Evolutionary conservation across 192 early-diverging fungal genomes (phyloP).

Genomic region (Linderina pennispora): DNA sequence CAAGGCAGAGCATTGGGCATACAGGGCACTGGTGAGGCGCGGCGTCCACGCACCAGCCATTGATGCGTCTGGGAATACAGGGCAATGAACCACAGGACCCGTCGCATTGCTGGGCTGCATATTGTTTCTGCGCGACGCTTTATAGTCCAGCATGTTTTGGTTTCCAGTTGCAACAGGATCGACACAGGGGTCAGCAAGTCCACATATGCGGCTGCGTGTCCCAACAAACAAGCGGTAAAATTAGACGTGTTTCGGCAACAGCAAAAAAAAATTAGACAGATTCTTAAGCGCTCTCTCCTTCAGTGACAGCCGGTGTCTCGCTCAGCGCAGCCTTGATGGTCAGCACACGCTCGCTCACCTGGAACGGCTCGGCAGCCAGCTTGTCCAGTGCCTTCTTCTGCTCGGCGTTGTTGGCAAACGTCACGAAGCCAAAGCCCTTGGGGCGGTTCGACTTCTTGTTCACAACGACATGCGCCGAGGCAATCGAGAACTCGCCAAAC

Average conservation of each 20-base stretch:
- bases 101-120: too few relatives aligned
- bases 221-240: too few relatives aligned
- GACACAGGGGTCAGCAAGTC: too few relatives aligned
- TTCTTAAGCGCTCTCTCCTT: conserved; percentile 1
- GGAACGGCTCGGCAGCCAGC: conserved; percentile 13
- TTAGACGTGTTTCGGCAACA: too few relatives aligned
- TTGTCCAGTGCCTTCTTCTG: conserved; percentile 49
- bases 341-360: conserved; percentile 23
- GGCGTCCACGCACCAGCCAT: conserved; percentile 6
- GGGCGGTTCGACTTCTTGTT: conserved; percentile 58
- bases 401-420: conserved; percentile 67
- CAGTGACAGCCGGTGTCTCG: conserved; percentile 18
- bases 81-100: too few relatives aligned
- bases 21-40: conserved; percentile 1
- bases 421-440: conserved; percentile 96
- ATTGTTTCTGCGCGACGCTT: too few relatives aligned
- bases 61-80: neutral
- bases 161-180: too few relatives aligned
- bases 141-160: too few relatives aligned
- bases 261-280: too few relatives aligned
- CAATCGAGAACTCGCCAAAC: conserved; percentile 67
- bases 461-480: conserved; percentile 68
- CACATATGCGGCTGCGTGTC: too few relatives aligned
- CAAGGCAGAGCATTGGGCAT: conserved; percentile 14
- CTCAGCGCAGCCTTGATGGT: conserved; percentile 40